phyloP scores from a whole-genome alignment of 257 asterid genomes.

The Solanum habrochaites region DNA sequence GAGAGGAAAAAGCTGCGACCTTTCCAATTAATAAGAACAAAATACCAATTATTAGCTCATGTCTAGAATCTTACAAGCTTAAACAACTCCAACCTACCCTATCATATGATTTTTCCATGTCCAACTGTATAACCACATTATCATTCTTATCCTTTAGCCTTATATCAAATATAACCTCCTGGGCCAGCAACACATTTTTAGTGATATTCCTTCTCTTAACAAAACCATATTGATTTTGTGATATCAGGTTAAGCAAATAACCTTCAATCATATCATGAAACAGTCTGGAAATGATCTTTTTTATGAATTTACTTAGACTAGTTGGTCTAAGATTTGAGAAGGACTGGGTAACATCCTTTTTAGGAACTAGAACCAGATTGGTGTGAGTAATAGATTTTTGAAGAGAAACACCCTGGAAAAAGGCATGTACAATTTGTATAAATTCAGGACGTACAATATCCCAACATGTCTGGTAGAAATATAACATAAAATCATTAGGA shows the following conservation, averaged over 20 bases:
- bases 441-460: not conserved
- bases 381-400: not conserved
- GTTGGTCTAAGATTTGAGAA: not conserved
- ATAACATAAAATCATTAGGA: too few species aligned
- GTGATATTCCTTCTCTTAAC: not conserved
- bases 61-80: too few species aligned
- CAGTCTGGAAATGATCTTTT: not conserved
- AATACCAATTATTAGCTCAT: not conserved
- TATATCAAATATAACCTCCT: not conserved
- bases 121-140: not conserved
- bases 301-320: not conserved
- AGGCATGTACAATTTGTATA: not conserved
- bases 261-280: not conserved
- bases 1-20: too few species aligned
- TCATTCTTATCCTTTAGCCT: not conserved
- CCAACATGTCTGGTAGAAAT: not conserved
- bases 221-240: not conserved
- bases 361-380: not conserved
- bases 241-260: too few species aligned
- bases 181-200: not conserved
- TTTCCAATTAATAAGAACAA: not conserved
- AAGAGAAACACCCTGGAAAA: too few species aligned
- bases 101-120: too few species aligned
- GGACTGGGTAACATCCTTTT: not conserved
- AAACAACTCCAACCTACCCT: too few species aligned